phyloP scores from a whole-genome alignment of 2,329 filamentous ascomycete genomes.

The Neopestalotiopsis clavispora region DNA sequence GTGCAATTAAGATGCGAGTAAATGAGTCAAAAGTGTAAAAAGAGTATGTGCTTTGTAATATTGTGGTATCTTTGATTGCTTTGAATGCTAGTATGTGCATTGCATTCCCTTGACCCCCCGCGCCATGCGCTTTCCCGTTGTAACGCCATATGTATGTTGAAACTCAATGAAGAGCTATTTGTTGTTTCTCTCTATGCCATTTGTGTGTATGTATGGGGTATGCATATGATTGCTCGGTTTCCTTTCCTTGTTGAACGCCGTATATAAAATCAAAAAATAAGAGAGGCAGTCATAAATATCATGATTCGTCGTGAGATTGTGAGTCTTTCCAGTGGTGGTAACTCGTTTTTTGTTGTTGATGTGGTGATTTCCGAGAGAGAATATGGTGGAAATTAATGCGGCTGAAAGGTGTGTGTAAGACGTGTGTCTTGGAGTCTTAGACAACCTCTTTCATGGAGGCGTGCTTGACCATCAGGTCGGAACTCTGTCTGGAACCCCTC shows the following conservation, averaged over 20 bases:
- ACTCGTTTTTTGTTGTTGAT: constrained; percentile 3
- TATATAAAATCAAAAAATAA: neutral
- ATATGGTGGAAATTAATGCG: neutral
- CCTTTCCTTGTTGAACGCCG: neutral
- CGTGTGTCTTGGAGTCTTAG: neutral
- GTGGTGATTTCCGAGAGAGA: neutral
- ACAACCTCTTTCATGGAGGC: constrained; percentile 5
- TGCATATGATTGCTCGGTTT: neutral
- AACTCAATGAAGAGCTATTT: neutral
- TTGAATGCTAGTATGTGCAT: neutral
- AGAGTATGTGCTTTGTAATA: neutral
- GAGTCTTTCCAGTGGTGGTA: neutral
- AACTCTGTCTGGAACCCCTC: constrained; percentile 11
- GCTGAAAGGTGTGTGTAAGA: neutral
- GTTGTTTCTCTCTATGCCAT: neutral
- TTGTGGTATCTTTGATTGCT: neutral
- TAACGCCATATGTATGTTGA: neutral
- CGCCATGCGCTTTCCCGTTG: neutral
- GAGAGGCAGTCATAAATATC: neutral
- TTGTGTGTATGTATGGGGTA: neutral
- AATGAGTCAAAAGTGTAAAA: neutral
- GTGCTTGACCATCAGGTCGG: constrained; percentile 4
- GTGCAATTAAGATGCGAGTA: neutral
- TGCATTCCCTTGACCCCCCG: neutral
- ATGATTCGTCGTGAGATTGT: neutral